Percentiles rank a stretch among this genome's conserved stretches.
phyloP scores from a whole-genome alignment of 1,139 yeast genomes.

The Yamadazyma pseudoaaseri region DNA sequence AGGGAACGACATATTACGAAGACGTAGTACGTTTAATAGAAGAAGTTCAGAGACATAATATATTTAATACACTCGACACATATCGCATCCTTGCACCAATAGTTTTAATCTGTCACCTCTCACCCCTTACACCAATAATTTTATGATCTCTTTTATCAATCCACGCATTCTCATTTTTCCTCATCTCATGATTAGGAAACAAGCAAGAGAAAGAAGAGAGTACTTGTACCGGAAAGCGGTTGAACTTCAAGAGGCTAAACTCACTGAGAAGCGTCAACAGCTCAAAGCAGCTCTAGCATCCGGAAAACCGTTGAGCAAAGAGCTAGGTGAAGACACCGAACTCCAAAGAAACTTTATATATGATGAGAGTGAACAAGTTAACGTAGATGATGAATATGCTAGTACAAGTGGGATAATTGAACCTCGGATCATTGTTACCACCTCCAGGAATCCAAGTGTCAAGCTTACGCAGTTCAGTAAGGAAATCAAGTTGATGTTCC shows the following conservation, averaged over 20 bases:
- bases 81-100: not conserved
- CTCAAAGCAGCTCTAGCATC: slow-evolving; percentile 85
- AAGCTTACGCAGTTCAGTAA: slow-evolving; percentile 87
- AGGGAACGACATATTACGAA: slow-evolving; percentile 14
- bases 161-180: slow-evolving; percentile 5
- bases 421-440: slow-evolving; percentile 91
- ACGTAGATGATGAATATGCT: slow-evolving; percentile 85
- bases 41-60: too few relatives aligned
- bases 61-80: too few relatives aligned
- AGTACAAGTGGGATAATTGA: slow-evolving; percentile 85
- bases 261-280: slow-evolving; percentile 83
- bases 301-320: slow-evolving; percentile 88
- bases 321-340: slow-evolving; percentile 81
- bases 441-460: slow-evolving; percentile 88
- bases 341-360: slow-evolving; percentile 79
- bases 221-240: slow-evolving; percentile 85
- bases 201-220: slow-evolving; percentile 94
- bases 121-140: not conserved
- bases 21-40: slow-evolving; percentile 10
- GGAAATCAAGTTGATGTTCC: slow-evolving; percentile 85
- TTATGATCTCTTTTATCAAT: too few relatives aligned
- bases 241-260: slow-evolving; percentile 84
- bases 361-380: slow-evolving; percentile 71
- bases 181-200: slow-evolving; percentile 67
- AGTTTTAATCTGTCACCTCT: not conserved